Percentiles rank a stretch among this genome's conserved stretches.
phyloP scores from a whole-genome alignment of 345 rosid species.

The Lenwebbia sp. region DNA sequence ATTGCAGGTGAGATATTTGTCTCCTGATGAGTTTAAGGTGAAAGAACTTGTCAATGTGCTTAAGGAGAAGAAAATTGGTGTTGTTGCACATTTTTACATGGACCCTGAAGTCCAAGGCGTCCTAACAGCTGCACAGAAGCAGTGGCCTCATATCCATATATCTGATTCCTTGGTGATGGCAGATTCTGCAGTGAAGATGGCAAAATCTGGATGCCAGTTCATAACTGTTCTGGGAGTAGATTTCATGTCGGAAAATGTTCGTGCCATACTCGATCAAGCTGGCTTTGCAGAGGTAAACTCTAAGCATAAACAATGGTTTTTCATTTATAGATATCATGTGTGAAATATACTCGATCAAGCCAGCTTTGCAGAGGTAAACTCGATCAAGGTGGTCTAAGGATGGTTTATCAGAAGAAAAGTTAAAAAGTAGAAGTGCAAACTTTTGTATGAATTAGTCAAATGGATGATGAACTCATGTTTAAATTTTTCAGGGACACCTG shows the following conservation, averaged over 20 bases:
- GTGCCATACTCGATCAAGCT: slow-evolving; percentile 95
- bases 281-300: slow-evolving; percentile 58
- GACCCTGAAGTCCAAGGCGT: slow-evolving; percentile 99
- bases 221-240: slow-evolving; percentile 92
- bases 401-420: not conserved
- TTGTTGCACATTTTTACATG: slow-evolving; percentile 92
- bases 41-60: slow-evolving; percentile 55
- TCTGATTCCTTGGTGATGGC: slow-evolving; percentile 98
- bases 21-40: slow-evolving; percentile 61
- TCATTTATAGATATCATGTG: not conserved
- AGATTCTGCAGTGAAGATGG: slow-evolving; percentile 90
- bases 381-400: not conserved
- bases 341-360: not conserved
- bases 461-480: not conserved
- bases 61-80: slow-evolving; percentile 85
- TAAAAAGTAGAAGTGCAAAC: not conserved
- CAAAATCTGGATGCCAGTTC: slow-evolving; percentile 80
- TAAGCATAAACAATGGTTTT: not conserved
- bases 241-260: slow-evolving; percentile 96
- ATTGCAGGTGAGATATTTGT: slow-evolving; percentile 70
- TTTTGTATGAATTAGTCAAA: not conserved
- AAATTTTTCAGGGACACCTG: not conserved
- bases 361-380: not conserved
- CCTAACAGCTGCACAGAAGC: slow-evolving; percentile 81
- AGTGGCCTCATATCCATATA: slow-evolving; percentile 88